Percentiles rank a stretch among this genome's conserved stretches.
Conservation (phyloP, 208 protist species). For the Trypanosoma vivax region DNA sequence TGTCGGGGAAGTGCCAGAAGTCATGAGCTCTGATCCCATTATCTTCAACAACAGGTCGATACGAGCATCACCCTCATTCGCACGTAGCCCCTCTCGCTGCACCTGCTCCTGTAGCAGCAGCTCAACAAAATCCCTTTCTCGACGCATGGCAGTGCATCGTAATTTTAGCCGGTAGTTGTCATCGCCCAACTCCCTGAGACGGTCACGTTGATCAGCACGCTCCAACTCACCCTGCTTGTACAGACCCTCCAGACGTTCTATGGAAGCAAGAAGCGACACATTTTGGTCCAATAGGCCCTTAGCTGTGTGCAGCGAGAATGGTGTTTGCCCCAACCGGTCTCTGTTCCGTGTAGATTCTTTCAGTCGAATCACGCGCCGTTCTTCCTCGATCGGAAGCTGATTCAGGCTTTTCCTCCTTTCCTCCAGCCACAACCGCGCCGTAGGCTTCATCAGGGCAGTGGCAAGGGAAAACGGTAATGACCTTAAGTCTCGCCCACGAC, state of each 20-base stretch:
- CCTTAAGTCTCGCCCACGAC: no score
- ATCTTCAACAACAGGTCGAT: no score
- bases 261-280: neutral
- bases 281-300: slow-evolving; percentile 1
- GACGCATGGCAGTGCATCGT: neutral
- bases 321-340: neutral
- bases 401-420: slow-evolving; percentile 1
- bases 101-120: slow-evolving; percentile 4
- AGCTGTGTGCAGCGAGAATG: neutral
- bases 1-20: no score
- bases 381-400: slow-evolving; percentile 4
- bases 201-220: neutral
- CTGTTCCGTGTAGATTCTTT: neutral
- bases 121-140: neutral
- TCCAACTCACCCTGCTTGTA: neutral
- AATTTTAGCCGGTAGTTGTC: slow-evolving; percentile 1
- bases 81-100: neutral
- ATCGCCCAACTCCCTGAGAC: neutral
- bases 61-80: neutral
- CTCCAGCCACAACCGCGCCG: slow-evolving; percentile 7
- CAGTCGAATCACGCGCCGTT: slow-evolving; percentile 1
- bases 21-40: no score
- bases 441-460: no score
- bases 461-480: no score
- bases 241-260: neutral